Evolutionary conservation across 768 basidiomycete species (phyloP).

Genomic region (Tephrocybe sp.): DNA sequence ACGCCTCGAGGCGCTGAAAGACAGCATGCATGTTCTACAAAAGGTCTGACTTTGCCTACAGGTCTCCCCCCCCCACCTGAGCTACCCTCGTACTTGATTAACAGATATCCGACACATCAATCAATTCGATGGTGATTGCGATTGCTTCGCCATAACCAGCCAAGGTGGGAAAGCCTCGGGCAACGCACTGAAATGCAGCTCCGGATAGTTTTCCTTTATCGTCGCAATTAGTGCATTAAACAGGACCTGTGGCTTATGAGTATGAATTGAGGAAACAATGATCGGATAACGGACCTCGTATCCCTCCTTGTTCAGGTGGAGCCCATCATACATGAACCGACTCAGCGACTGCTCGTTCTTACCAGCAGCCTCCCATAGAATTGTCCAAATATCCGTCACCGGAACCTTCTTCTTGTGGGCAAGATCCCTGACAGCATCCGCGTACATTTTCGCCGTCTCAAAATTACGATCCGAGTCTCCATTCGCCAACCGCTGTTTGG

Average conservation of each 20-base stretch:
- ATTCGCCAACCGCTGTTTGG: constrained; percentile 52
- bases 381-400: constrained; percentile 74
- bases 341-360: constrained; percentile 52
- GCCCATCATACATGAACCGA: constrained; percentile 66
- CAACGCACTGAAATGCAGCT: constrained; percentile 67
- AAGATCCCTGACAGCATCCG: constrained; percentile 65
- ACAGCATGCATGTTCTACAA: no score
- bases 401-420: constrained; percentile 55
- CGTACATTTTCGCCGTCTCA: constrained; percentile 64
- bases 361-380: constrained; percentile 74
- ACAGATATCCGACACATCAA: not conserved
- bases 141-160: constrained; percentile 8
- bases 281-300: constrained; percentile 56
- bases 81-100: not conserved
- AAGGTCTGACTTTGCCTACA: not conserved
- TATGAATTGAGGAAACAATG: not conserved
- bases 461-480: constrained; percentile 61
- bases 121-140: not conserved
- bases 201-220: constrained; percentile 60
- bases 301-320: constrained; percentile 77
- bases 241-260: constrained; percentile 47
- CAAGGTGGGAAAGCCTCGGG: constrained; percentile 60
- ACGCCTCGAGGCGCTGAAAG: no score
- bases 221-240: constrained; percentile 61
- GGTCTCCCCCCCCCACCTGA: not conserved